These are phyloP conservation scores for Boletus subluridellus DNA, from an alignment of 1,284 basidiomycete genomes.

Conservation along the genomic window DNA sequence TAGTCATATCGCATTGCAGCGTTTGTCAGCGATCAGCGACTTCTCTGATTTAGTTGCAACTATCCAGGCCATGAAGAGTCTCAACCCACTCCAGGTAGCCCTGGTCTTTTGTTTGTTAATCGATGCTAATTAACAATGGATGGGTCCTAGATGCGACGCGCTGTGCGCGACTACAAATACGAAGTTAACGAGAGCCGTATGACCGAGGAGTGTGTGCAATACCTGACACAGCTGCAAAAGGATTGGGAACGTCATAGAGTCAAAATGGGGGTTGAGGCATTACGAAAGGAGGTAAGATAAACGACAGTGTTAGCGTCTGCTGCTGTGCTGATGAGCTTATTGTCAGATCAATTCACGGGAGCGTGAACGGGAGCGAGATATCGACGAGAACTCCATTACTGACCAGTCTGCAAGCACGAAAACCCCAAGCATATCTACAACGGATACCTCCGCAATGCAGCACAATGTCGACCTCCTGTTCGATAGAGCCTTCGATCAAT, in stretches of 20 bases:
- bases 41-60: slow-evolving; percentile 87
- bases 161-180: slow-evolving; percentile 91
- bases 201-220: slow-evolving; percentile 93
- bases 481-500: slow-evolving; percentile 59
- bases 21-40: slow-evolving; percentile 79
- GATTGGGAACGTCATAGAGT: slow-evolving; percentile 93
- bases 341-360: slow-evolving; percentile 56
- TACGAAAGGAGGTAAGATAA: slow-evolving; percentile 66
- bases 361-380: slow-evolving; percentile 46
- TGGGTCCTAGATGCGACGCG: slow-evolving; percentile 73
- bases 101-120: slow-evolving; percentile 2
- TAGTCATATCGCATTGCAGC: slow-evolving; percentile 44
- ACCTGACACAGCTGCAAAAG: slow-evolving; percentile 88
- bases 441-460: slow-evolving; percentile 41
- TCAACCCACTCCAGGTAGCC: slow-evolving; percentile 86
- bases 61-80: slow-evolving; percentile 79
- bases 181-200: slow-evolving; percentile 91
- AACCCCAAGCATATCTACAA: slow-evolving; percentile 34
- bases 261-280: slow-evolving; percentile 73
- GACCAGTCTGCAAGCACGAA: slow-evolving; percentile 26
- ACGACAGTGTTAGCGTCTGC: background rate
- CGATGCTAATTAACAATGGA: background rate
- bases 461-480: slow-evolving; percentile 76
- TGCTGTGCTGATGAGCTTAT: background rate
- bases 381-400: slow-evolving; percentile 32